These are phyloP conservation scores for Fusarium chlamydosporum DNA, from an alignment of 2,329 filamentous ascomycete genomes.

Conservation along the genomic window DNA sequence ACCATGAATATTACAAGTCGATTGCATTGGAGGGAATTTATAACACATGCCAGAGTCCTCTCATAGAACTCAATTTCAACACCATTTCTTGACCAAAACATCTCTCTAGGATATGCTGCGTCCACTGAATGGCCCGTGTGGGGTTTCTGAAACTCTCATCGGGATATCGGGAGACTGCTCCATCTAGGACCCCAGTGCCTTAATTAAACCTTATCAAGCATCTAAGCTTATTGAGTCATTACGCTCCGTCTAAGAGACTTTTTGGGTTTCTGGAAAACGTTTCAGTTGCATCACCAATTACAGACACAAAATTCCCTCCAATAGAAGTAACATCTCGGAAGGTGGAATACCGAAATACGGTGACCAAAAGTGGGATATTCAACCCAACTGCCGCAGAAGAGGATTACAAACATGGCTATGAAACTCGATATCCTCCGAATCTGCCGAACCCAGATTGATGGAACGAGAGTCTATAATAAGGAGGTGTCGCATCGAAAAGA, in stretches of 20 bases:
- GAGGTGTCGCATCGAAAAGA: not conserved
- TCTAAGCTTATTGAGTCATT: constrained; percentile 1
- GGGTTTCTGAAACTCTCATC: constrained; percentile 19
- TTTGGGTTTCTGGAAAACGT: constrained; percentile 38
- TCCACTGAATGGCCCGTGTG: constrained; percentile 19
- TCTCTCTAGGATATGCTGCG: not conserved
- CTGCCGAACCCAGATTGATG: constrained; percentile 5
- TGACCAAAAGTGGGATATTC: constrained; percentile 21
- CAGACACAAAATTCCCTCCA: constrained; percentile 35
- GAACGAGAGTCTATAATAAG: constrained; percentile 8
- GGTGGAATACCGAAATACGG: not conserved
- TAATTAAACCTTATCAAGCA: constrained; percentile 41
- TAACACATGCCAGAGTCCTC: not conserved
- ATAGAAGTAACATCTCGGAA: constrained; percentile 3
- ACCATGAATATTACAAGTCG: not conserved
- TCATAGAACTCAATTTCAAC: not conserved
- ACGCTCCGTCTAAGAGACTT: constrained; percentile 16
- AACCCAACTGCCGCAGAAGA: constrained; percentile 20
- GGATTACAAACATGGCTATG: constrained; percentile 10
- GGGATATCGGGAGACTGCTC: constrained; percentile 9
- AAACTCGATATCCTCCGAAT: constrained; percentile 35
- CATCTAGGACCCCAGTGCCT: constrained; percentile 20
- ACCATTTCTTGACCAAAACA: not conserved
- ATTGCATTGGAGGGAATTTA: constrained; percentile 3
- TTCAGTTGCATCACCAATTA: constrained; percentile 24